Evolutionary conservation across 495 filamentous ascomycete species (phyloP).

Genomic region (Talaromyces trachyspermus): DNA sequence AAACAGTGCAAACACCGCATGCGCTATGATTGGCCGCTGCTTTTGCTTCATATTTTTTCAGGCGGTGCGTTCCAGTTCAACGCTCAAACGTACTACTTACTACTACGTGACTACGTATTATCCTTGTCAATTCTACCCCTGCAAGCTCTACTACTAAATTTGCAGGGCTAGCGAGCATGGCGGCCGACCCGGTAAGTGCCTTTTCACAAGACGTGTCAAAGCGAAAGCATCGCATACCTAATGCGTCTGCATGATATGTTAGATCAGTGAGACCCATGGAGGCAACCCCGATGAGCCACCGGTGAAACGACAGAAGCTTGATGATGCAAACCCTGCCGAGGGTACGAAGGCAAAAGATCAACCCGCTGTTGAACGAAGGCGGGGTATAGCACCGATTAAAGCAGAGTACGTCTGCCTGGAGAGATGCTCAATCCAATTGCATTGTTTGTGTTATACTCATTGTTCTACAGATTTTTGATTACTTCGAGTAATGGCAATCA

Average conservation of each 20-base stretch:
- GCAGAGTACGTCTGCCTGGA: slow-evolving; percentile 54
- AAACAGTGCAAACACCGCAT: slow-evolving; percentile 9
- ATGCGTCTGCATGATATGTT: no score
- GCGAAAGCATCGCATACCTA: background rate
- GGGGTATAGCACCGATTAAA: slow-evolving; percentile 78
- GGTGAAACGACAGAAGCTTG: slow-evolving; percentile 53
- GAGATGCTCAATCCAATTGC: background rate
- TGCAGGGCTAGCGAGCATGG: background rate
- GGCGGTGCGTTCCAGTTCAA: no score
- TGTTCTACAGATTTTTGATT: slow-evolving; percentile 14
- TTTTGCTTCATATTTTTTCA: background rate
- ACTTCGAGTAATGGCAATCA: slow-evolving; percentile 10
- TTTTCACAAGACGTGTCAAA: no score
- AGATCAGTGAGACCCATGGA: no score
- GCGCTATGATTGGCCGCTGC: slow-evolving; percentile 1
- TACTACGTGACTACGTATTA: no score
- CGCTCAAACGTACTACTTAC: no score
- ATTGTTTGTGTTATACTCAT: slow-evolving; percentile 1
- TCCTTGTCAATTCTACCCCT: background rate
- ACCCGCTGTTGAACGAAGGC: slow-evolving; percentile 33
- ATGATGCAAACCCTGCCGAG: slow-evolving; percentile 23
- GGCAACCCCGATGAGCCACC: slow-evolving; percentile 35
- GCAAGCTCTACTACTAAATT: background rate
- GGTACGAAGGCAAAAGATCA: slow-evolving; percentile 17
- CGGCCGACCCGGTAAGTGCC: background rate